Conservation (phyloP, 73 alveolate species). For the Uronychia setigera region DNA sequence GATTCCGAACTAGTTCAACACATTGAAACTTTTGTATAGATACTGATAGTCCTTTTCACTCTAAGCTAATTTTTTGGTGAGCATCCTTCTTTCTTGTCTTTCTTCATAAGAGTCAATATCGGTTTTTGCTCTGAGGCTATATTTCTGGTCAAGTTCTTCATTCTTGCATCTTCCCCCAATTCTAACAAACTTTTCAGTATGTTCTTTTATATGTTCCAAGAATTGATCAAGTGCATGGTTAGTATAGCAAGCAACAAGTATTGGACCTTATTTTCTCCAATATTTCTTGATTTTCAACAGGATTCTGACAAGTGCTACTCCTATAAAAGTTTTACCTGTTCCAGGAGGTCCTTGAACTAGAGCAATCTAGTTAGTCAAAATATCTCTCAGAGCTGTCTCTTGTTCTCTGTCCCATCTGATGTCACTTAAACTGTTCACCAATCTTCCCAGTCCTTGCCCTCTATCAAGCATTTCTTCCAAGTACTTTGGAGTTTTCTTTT, state of each 20-base stretch:
- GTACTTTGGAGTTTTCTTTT: not conserved
- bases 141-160: slow-evolving; percentile 61
- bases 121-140: not conserved
- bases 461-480: not conserved
- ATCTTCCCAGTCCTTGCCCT: not conserved
- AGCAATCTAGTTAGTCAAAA: slow-evolving; percentile 70
- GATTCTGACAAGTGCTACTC: slow-evolving; percentile 70
- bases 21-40: not conserved
- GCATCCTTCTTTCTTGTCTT: not conserved
- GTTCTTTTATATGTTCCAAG: slow-evolving; percentile 69
- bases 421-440: not conserved
- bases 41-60: not conserved
- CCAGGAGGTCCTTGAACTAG: slow-evolving; percentile 96
- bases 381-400: slow-evolving; percentile 60
- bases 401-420: slow-evolving; percentile 71
- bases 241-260: slow-evolving; percentile 84
- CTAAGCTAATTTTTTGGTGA: not conserved
- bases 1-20: too few species aligned
- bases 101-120: too few species aligned
- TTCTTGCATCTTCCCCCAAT: slow-evolving; percentile 84
- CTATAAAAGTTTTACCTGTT: slow-evolving; percentile 89
- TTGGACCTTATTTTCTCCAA: slow-evolving; percentile 63
- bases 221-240: slow-evolving; percentile 93
- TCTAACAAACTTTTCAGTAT: slow-evolving; percentile 78
- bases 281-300: slow-evolving; percentile 57